Conservation (phyloP, 2,329 filamentous ascomycete species). For the Calonectria ilicicola region DNA sequence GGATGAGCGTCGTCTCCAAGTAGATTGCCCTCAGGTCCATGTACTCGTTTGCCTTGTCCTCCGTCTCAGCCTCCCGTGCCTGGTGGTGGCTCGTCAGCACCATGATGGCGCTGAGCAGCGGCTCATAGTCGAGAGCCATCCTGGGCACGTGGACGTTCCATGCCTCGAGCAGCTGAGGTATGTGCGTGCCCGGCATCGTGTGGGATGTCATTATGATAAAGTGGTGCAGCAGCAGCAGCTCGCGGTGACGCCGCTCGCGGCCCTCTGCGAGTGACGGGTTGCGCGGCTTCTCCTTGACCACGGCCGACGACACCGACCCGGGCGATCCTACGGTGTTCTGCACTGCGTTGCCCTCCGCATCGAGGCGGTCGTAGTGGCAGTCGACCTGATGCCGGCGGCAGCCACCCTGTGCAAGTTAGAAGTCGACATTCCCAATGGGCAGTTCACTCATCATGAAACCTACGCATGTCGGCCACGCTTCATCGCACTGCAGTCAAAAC, state of each 20-base stretch:
- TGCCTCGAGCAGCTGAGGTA: slow-evolving; percentile 22
- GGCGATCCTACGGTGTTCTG: neutral
- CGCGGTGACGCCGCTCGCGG: slow-evolving; percentile 33
- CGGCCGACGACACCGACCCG: neutral
- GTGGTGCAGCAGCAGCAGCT: slow-evolving; percentile 39
- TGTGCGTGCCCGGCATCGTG: slow-evolving; percentile 34
- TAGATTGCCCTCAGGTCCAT: slow-evolving; percentile 32
- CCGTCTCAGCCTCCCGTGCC: slow-evolving; percentile 7
- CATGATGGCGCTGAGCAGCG: slow-evolving; percentile 39
- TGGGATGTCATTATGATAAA: slow-evolving; percentile 31
- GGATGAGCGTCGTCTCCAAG: slow-evolving; percentile 33
- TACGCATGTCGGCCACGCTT: slow-evolving; percentile 36
- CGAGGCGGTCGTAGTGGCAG: slow-evolving; percentile 35
- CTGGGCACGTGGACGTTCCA: slow-evolving; percentile 36
- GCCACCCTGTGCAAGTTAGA: slow-evolving; percentile 24
- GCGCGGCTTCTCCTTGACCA: neutral
- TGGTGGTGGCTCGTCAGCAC: slow-evolving; percentile 35
- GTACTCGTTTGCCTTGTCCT: slow-evolving; percentile 6
- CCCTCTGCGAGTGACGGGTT: slow-evolving; percentile 20
- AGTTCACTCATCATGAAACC: slow-evolving; percentile 9
- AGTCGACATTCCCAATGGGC: neutral
- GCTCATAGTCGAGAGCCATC: slow-evolving; percentile 36
- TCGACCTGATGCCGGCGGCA: slow-evolving; percentile 34
- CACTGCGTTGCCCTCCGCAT: neutral
- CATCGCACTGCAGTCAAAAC: slow-evolving; percentile 32